phyloP scores from a whole-genome alignment of 1,284 basidiomycete species.

The Anthracocystis setariae region DNA sequence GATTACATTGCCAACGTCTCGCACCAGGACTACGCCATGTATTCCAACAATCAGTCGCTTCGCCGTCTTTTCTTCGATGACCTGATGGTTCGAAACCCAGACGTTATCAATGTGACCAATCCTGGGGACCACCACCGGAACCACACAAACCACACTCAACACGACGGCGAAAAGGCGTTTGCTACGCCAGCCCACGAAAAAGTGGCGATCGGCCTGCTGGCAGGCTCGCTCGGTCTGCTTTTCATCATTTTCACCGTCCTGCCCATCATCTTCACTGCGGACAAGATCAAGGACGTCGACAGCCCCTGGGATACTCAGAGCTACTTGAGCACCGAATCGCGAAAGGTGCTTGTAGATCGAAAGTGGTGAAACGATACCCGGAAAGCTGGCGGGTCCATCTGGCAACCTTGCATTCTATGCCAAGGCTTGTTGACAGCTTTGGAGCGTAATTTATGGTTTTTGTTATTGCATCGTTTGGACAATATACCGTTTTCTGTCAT shows the following conservation, averaged over 20 bases:
- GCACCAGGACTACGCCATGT: slow-evolving; percentile 58
- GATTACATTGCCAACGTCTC: slow-evolving; percentile 46
- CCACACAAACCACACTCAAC: slow-evolving; percentile 18
- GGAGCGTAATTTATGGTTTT: neutral
- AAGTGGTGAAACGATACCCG: slow-evolving; percentile 28
- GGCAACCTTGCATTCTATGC: neutral
- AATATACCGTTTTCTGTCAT: slow-evolving; percentile 5
- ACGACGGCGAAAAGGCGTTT: slow-evolving; percentile 49
- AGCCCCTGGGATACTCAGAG: slow-evolving; percentile 40
- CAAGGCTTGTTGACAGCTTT: neutral
- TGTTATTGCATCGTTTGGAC: slow-evolving; percentile 17
- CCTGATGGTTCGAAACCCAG: slow-evolving; percentile 33
- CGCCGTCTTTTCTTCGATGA: slow-evolving; percentile 46
- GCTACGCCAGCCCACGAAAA: slow-evolving; percentile 61
- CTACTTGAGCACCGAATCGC: slow-evolving; percentile 45
- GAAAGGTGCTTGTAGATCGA: slow-evolving; percentile 47
- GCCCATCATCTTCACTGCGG: slow-evolving; percentile 58
- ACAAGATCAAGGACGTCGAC: slow-evolving; percentile 40
- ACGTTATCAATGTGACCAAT: slow-evolving; percentile 47
- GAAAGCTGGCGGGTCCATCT: neutral
- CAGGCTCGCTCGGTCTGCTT: slow-evolving; percentile 45
- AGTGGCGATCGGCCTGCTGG: slow-evolving; percentile 55
- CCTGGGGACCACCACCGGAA: slow-evolving; percentile 53
- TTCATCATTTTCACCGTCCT: slow-evolving; percentile 53
- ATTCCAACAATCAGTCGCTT: slow-evolving; percentile 42